phyloP scores from a whole-genome alignment of 768 basidiomycete genomes.

The Rhodocollybia butyracea region DNA sequence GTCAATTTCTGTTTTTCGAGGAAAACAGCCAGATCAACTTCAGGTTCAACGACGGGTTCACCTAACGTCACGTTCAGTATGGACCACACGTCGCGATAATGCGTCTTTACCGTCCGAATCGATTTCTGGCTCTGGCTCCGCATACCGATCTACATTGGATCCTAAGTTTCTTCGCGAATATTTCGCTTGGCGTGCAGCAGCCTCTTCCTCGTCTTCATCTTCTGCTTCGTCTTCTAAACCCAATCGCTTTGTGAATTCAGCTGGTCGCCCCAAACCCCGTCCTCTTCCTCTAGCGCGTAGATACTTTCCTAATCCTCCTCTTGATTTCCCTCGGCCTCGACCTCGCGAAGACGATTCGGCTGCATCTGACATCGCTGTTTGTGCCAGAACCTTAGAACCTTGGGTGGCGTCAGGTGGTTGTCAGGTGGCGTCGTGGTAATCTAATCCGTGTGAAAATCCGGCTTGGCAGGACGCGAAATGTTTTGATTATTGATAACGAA shows the following conservation, averaged over 20 bases:
- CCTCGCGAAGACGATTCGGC: not conserved
- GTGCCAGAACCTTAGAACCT: no score
- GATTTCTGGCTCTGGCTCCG: constrained; percentile 64
- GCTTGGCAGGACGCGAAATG: not conserved
- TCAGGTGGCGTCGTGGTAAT: not conserved
- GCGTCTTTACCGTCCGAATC: constrained; percentile 60
- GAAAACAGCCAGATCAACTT: constrained; percentile 68
- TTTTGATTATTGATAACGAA: not conserved
- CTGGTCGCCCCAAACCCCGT: constrained; percentile 56
- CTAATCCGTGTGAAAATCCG: not conserved
- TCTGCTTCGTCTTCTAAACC: constrained; percentile 57
- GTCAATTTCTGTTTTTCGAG: constrained; percentile 59
- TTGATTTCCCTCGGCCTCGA: constrained; percentile 6
- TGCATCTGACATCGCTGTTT: no score
- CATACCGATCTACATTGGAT: constrained; percentile 73
- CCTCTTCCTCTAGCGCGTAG: constrained; percentile 43
- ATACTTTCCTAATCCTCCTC: constrained; percentile 2
- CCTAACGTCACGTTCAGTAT: constrained; percentile 34
- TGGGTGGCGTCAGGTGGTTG: no score
- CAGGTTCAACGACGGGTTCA: constrained; percentile 64
- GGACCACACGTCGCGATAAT: not conserved
- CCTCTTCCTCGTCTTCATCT: constrained; percentile 45
- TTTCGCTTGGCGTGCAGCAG: constrained; percentile 43
- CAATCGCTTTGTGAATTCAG: constrained; percentile 61
- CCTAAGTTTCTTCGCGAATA: constrained; percentile 58